A percentile compares a stretch with the other conserved stretches of the same genome.
Evolutionary conservation across 371 early-diverging fungal genomes (phyloP).

Genomic region (Rozella allomycis): DNA sequence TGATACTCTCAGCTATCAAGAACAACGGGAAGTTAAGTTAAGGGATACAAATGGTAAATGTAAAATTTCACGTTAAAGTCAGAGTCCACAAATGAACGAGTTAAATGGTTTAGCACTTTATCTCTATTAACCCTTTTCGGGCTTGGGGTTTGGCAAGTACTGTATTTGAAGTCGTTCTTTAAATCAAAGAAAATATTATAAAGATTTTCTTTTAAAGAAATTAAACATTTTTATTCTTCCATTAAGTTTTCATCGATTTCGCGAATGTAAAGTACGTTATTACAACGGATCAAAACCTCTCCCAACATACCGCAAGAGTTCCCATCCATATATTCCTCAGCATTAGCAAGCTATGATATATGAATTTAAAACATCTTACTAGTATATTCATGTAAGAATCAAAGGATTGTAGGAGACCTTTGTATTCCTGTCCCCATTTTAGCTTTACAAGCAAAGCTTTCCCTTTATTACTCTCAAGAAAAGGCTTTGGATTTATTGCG

Average conservation of each 20-base stretch:
- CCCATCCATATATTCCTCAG: conserved; percentile 86
- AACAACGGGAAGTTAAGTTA: conserved; percentile 49
- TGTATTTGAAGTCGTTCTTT: conserved; percentile 61
- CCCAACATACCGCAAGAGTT: conserved; percentile 64
- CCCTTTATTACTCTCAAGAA: conserved; percentile 72
- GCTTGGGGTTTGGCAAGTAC: conserved; percentile 54
- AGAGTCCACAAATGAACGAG: conserved; percentile 65
- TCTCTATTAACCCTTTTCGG: conserved; percentile 39
- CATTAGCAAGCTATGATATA: conserved; percentile 47
- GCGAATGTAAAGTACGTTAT: conserved; percentile 65
- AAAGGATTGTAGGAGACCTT: conserved; percentile 66
- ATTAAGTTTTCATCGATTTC: too few relatives aligned
- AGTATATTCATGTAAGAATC: conserved; percentile 95
- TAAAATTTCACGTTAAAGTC: neutral
- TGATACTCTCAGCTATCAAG: conserved; percentile 52
- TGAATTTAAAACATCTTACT: conserved; percentile 15
- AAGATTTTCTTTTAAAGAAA: too few relatives aligned
- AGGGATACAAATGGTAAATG: conserved; percentile 64
- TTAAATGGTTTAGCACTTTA: conserved; percentile 47
- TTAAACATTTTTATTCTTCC: too few relatives aligned
- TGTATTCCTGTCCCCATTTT: conserved; percentile 96
- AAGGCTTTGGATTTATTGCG: conserved; percentile 71
- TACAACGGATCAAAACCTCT: conserved; percentile 81
- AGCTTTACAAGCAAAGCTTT: conserved; percentile 73
- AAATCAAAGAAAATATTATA: conserved; percentile 62